Evolutionary conservation across 495 filamentous ascomycete species (phyloP), one percentile per base, ranked within the genome.

Genomic region (Achaetomiella virescens): DNA sequence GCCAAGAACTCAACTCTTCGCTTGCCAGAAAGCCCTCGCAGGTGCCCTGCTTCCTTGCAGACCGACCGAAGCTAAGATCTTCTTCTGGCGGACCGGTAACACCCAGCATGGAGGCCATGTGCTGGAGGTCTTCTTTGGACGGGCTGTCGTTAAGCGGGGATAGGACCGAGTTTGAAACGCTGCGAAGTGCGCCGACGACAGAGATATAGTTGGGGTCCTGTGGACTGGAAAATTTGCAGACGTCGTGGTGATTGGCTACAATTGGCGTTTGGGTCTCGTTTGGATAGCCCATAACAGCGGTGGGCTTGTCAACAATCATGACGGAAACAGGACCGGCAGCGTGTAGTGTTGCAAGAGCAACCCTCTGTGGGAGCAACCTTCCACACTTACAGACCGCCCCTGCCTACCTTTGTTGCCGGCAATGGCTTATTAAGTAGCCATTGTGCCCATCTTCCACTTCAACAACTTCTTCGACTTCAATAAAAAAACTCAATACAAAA

Each of bases 141-240:
- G 29, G 21, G 25, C 47, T 21, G 3, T 44, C 11, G 42, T 31
- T 10, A n/a, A 15, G 2, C 6, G 57, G 27, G 2, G 25, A 33
- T 6, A 27, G 12, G 29, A 57, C 18, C 1, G 49, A 46, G 35
- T 46, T 27, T 33, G 21, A 24, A n/a, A 21, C 6, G 48, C 22
- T 27, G 21, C 57, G 54, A 37, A 61, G 47, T 17, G 69, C 57
- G 36, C 59, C 57, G 6, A 55, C 46, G 3, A 78, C 54, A 6
- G 52, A 61, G 18, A 55, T 20, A 52, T 77, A 79, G 51, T 77
- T 77, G 0, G 72, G 51, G 35, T 78, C 75, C 6, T 53, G 9
- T 6, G 48, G 62, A 17, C 54, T 64, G 0, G 57, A 51, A 51
- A 70, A 79, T 50, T 78, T 78, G 64, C 76, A 79, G 27, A 79